These are phyloP conservation scores for Vanderwaltozyma yarrowii DNA, from an alignment of 805 yeast genomes.

Conservation along the genomic window DNA sequence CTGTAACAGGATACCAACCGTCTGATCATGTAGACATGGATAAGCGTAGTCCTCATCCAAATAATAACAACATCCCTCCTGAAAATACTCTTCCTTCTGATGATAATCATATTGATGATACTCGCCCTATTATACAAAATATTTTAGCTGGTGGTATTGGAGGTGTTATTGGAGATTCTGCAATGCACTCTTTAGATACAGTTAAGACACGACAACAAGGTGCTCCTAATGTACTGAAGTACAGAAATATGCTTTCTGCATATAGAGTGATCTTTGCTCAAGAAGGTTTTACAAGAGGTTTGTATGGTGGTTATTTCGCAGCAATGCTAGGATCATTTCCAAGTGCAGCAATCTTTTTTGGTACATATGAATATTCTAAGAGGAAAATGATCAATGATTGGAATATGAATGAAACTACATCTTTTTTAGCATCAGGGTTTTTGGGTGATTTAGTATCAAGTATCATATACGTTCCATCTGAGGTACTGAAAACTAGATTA, in stretches of 20 bases:
- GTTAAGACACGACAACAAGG: slow-evolving; percentile 97
- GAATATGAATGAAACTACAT: slow-evolving; percentile 62
- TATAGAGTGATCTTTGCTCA: slow-evolving; percentile 63
- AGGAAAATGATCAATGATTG: slow-evolving; percentile 54
- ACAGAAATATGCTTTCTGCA: slow-evolving; percentile 66
- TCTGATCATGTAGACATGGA: background rate
- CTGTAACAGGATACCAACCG: slow-evolving; percentile 12
- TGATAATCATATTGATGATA: background rate
- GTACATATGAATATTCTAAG: slow-evolving; percentile 78
- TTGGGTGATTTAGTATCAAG: slow-evolving; percentile 90
- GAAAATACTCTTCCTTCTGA: background rate
- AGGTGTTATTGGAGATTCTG: slow-evolving; percentile 90
- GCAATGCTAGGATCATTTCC: slow-evolving; percentile 92
- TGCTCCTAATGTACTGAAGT: slow-evolving; percentile 54
- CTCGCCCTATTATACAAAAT: slow-evolving; percentile 3
- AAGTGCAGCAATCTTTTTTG: slow-evolving; percentile 87
- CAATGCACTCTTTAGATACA: slow-evolving; percentile 94
- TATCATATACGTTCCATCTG: slow-evolving; percentile 87
- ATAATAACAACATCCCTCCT: slow-evolving; percentile 6
- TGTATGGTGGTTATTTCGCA: slow-evolving; percentile 88
- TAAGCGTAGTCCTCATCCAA: too few relatives aligned
- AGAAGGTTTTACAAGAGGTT: slow-evolving; percentile 78
- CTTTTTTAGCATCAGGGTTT: slow-evolving; percentile 79
- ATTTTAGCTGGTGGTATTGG: slow-evolving; percentile 41
- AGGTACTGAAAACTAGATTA: slow-evolving; percentile 83